A percentile compares a stretch with the other conserved stretches of the same genome.
These are phyloP conservation scores for Botrytis hyacinthi DNA, from an alignment of 2,329 filamentous ascomycete species.

Conservation along the genomic window DNA sequence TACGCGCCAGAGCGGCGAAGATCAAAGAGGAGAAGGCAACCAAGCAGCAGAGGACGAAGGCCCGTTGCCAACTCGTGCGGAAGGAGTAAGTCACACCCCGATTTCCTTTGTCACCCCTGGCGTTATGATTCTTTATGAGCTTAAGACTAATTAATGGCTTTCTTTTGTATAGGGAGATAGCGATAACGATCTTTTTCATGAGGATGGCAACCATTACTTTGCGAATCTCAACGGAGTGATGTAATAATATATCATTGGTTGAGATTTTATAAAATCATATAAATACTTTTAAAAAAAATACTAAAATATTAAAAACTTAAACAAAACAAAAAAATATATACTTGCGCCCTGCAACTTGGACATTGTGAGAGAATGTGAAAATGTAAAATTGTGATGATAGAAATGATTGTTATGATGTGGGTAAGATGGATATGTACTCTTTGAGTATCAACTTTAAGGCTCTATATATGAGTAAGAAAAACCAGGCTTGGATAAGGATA, in stretches of 20 bases:
- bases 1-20: background rate
- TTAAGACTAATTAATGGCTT: background rate
- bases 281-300: background rate
- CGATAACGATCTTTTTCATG: background rate
- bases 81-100: background rate
- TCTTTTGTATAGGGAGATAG: background rate
- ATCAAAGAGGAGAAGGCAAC: background rate
- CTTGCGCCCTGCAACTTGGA: background rate
- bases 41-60: background rate
- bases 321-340: background rate
- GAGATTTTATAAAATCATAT: fast-evolving
- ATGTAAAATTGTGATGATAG: background rate
- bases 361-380: background rate
- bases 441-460: background rate
- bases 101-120: background rate
- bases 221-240: background rate
- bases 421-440: background rate
- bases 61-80: background rate
- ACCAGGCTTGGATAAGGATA: background rate
- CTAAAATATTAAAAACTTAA: background rate
- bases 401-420: background rate
- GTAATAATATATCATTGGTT: background rate
- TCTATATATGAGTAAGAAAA: background rate
- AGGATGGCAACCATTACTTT: background rate
- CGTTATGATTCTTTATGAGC: background rate